Conservation (phyloP, 1,284 basidiomycete species). For the Ceratobasidium sp. region DNA sequence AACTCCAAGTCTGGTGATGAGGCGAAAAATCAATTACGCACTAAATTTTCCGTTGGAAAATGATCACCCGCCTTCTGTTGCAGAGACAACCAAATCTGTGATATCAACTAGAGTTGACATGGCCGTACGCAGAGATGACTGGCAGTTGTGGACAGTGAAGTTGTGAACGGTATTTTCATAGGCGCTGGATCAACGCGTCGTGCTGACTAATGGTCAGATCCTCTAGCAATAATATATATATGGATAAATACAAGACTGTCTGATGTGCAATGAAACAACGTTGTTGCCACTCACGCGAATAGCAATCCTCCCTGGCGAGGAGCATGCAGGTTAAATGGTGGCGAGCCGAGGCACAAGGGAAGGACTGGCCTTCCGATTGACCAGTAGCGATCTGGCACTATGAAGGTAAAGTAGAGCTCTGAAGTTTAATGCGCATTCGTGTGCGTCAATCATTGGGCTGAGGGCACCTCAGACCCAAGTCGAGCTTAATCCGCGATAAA, state of each 20-base stretch:
- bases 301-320: too few relatives aligned
- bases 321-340: too few relatives aligned
- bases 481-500: too few relatives aligned
- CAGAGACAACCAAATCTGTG: conserved; percentile 62
- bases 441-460: too few relatives aligned
- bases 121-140: not conserved
- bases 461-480: too few relatives aligned
- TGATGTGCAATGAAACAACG: not conserved
- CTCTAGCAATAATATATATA: too few relatives aligned
- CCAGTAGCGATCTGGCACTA: too few relatives aligned
- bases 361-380: too few relatives aligned
- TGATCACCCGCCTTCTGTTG: conserved; percentile 57
- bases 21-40: conserved; percentile 33
- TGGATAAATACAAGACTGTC: conserved; percentile 8
- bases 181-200: conserved; percentile 14
- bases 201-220: not conserved
- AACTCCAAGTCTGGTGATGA: conserved; percentile 64
- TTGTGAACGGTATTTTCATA: not conserved
- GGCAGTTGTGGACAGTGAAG: not conserved
- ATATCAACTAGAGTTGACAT: conserved; percentile 55
- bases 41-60: conserved; percentile 7
- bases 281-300: too few relatives aligned
- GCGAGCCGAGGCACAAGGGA: too few relatives aligned
- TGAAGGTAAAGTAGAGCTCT: too few relatives aligned
- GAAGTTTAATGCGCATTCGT: too few relatives aligned